Base-by-base conservation (phyloP, 306 rosid species). In the Glycine latifolia region DNA sequence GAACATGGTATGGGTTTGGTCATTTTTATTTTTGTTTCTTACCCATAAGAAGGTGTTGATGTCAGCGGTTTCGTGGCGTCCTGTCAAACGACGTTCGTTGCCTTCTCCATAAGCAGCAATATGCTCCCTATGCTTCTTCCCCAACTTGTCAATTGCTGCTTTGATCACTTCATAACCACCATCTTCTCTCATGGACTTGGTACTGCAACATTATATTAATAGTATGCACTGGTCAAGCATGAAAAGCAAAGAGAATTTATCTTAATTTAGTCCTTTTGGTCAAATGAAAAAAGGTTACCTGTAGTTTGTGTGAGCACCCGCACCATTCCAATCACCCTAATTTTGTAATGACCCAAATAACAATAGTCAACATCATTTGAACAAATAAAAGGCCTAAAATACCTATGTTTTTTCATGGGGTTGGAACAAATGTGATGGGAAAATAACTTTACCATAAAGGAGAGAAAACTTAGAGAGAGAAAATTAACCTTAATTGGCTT, bases 241-340 rank as follows among this genome's bases (percentile, higher is more conserved):
- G 4, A 61, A 75, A 75, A 3, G 8, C 37, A 59, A 37, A 59
- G 10, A 17, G 7, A 48, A 46, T 44, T 26, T 26, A 26, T 14
- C 9, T 10, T 10, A 41, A 2, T 13, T 12, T 13, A 41, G 61
- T 33, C 8, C 17, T 72, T 33, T 8, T 0, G 10, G 46, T 72
- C 10, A 73, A 59, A 68, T 59, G 39, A 49, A 12, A 26, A 26
- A 59, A 47, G 43, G 5, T 75, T 79, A 94, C 97, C 97, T 92
- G 91, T 93, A 93, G 74, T 95, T 95, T 61, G 98, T 89, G 91
- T 95, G 98, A 86, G 99, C 99, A 75, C 99, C 96, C 55, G 99
- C 99, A 50, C 97, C 99, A 67, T 90, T 95, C 99, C 99, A 95
- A 54, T 95, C 99, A 85, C 99, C 99, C 94, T 90, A 65, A 26